Base-by-base conservation (phyloP, 805 yeast species). In the Wickerhamomyces hampshirensis region DNA sequence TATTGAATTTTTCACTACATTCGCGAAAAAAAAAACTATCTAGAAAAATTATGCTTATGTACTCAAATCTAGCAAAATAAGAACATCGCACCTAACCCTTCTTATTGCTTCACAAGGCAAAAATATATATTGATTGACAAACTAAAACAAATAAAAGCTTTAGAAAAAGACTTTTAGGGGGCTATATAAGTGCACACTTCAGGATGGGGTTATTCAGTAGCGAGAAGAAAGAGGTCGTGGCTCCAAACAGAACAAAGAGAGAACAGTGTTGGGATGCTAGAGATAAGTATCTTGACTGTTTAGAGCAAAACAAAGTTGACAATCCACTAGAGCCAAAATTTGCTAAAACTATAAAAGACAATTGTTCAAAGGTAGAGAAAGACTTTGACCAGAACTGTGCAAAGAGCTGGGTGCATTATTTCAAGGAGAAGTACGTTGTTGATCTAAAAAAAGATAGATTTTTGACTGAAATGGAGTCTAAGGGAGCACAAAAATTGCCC, bases 231-330 rank as follows among this genome's bases (percentile, higher is more conserved):
- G 29, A 63, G 12, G 32, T 41, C 10, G 30, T 62, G 3, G 70
- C 78, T 5, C 83, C 83, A 24, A 75, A 76, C 54, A 77, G 89
- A 51, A 62, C 75, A 18, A 75, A 79, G 47, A 74, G 98, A 46
- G 71, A 76, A 53, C 65, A 68, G 41, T 91, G 98, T 65, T 93
- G 98, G 98, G 91, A 80, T 34, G 69, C 91, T 6, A 73, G 98
- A 41, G 98, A 91, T 53, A 50, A 51, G 28, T 88, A 73, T 55
- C 86, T 86, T 51, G 69, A 62, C 7, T 91, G 98, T 58, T 67
- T 91, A 33, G 85, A 83, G 47, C 66, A 62, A 32, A 71, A 82
- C 50, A 63, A 73, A 13, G 79, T 91, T 36, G 75, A 73, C 7
- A 84, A 84, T 57, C 84, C 95, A 14, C 62, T 80, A 36, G 85